phyloP scores from a whole-genome alignment of 257 asterid species.

The Euphrasia confusa region DNA sequence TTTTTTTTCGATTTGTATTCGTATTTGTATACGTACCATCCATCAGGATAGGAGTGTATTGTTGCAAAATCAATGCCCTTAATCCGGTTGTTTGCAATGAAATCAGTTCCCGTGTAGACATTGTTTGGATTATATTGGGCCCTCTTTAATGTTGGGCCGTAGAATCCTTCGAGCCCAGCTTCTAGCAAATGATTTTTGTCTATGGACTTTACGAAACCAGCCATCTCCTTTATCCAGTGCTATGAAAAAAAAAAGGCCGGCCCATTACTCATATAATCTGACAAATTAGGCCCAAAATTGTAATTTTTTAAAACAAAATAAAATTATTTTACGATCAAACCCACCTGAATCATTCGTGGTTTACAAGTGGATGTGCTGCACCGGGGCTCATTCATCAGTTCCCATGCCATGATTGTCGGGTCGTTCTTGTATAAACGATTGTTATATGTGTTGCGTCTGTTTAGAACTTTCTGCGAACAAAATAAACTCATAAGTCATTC shows the following conservation, averaged over 20 bases:
- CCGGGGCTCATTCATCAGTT: slow-evolving; percentile 93
- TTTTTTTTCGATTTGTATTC: no score
- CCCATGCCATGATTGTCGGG: slow-evolving; percentile 99
- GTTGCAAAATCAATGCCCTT: slow-evolving; percentile 81
- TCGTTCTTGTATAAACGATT: slow-evolving; percentile 77
- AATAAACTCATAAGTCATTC: neutral
- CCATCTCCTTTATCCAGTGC: slow-evolving; percentile 91
- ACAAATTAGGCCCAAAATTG: neutral
- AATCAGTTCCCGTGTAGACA: slow-evolving; percentile 66
- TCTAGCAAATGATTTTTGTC: slow-evolving; percentile 77
- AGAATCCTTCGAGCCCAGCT: slow-evolving; percentile 90
- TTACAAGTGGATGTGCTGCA: slow-evolving; percentile 78
- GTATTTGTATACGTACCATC: slow-evolving; percentile 43
- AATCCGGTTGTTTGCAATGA: slow-evolving; percentile 62
- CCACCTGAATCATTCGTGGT: slow-evolving; percentile 80
- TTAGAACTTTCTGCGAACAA: slow-evolving; percentile 56
- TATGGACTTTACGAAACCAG: slow-evolving; percentile 66
- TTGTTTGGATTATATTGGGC: slow-evolving; percentile 42
- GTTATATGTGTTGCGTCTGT: slow-evolving; percentile 52
- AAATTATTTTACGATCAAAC: neutral
- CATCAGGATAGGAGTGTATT: slow-evolving; percentile 85
- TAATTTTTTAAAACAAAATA: no score
- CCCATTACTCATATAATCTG: neutral
- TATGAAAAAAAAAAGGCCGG: slow-evolving; percentile 18
- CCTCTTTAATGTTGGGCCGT: slow-evolving; percentile 57